phyloP scores from a whole-genome alignment of 805 yeast genomes.

The Alloascoidea africana region DNA sequence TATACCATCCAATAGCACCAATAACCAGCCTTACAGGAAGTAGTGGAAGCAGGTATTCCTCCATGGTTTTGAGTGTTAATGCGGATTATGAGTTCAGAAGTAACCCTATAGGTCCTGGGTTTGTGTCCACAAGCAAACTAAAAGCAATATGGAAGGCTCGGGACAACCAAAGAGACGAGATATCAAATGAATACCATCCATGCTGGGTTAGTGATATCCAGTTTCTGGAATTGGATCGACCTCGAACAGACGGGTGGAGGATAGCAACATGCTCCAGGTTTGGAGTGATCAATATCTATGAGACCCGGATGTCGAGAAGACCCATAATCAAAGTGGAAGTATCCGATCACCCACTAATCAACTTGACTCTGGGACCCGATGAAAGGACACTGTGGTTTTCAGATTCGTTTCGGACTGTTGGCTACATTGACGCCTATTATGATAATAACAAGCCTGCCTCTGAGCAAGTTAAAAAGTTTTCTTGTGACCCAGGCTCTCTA shows the following conservation, averaged over 20 bases:
- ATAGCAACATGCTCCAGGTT: slow-evolving; percentile 2
- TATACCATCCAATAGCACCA: slow-evolving; percentile 9
- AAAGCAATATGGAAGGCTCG: background rate
- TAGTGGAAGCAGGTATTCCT: background rate
- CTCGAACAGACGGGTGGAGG: background rate
- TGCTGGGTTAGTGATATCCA: slow-evolving; percentile 1
- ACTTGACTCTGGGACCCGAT: slow-evolving; percentile 3
- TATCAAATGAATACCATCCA: background rate
- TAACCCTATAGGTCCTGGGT: slow-evolving; percentile 3
- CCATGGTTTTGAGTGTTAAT: background rate
- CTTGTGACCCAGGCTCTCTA: background rate
- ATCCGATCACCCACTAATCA: slow-evolving; percentile 9
- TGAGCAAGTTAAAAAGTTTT: background rate
- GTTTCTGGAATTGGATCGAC: background rate
- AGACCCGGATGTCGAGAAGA: slow-evolving; percentile 5
- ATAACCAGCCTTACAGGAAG: background rate
- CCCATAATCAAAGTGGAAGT: slow-evolving; percentile 7
- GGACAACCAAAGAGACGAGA: background rate
- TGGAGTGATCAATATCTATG: slow-evolving; percentile 2
- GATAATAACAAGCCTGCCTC: background rate
- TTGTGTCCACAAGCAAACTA: slow-evolving; percentile 2
- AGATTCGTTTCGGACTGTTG: slow-evolving; percentile 7
- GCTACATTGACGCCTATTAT: slow-evolving; percentile 2
- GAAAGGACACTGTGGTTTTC: slow-evolving; percentile 5
- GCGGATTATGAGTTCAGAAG: slow-evolving; percentile 3